phyloP scores from a whole-genome alignment of 306 rosid species.

The Ammopiptanthus mongolicus region DNA sequence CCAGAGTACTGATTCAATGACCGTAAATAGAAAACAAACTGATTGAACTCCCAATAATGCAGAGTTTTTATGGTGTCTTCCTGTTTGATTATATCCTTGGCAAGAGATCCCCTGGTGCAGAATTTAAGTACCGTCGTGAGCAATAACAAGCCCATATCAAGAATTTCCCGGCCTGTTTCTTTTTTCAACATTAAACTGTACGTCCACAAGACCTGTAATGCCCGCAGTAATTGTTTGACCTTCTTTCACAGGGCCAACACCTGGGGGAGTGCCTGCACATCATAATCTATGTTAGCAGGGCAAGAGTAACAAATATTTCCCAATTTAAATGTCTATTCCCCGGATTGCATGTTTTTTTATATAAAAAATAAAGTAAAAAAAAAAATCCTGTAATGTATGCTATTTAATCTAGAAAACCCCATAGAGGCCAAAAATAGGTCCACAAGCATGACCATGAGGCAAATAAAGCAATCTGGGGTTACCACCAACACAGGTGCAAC shows the following conservation, averaged over 20 bases:
- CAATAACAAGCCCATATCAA: not conserved
- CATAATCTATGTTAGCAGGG: slow-evolving; percentile 18
- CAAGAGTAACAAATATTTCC: not conserved
- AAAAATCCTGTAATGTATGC: not conserved
- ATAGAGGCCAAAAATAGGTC: not conserved
- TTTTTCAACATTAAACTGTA: slow-evolving; percentile 60
- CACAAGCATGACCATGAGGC: not conserved
- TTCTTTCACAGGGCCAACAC: slow-evolving; percentile 91
- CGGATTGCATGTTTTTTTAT: not conserved
- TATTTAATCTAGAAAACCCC: not conserved
- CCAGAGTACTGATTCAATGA: not conserved
- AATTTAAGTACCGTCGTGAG: not conserved
- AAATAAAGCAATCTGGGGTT: not conserved
- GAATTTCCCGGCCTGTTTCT: slow-evolving; percentile 31
- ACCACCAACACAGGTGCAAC: not conserved
- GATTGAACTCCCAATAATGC: not conserved
- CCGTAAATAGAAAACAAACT: not conserved
- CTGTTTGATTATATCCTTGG: not conserved
- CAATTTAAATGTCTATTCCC: not conserved
- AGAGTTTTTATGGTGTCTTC: not conserved
- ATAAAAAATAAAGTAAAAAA: no score
- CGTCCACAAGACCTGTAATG: slow-evolving; percentile 69
- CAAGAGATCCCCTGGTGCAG: not conserved
- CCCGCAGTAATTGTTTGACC: slow-evolving; percentile 90
- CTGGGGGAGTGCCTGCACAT: slow-evolving; percentile 85